A percentile compares a stretch with the other conserved stretches of the same genome.
phyloP scores from a whole-genome alignment of 2,329 filamentous ascomycete genomes.

The Fusarium piperis region DNA sequence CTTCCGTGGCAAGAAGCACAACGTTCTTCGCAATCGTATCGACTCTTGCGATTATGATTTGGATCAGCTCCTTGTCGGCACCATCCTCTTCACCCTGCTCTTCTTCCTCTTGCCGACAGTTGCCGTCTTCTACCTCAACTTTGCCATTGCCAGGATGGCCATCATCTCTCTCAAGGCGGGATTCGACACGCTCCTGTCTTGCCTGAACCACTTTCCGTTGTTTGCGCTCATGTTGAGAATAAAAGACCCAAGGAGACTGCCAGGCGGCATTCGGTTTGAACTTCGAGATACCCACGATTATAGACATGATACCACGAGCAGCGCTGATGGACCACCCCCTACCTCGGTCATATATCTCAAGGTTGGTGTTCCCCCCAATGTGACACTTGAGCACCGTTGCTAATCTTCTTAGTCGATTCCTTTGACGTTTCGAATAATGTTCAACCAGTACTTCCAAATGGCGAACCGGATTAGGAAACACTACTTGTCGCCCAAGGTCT shows the following conservation, averaged over 20 bases:
- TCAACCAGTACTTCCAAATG: conserved; percentile 96
- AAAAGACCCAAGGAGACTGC: conserved; percentile 90
- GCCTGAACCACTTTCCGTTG: conserved; percentile 95
- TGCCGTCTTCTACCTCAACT: conserved; percentile 95
- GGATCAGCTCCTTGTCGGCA: conserved; percentile 94
- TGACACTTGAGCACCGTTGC: background rate
- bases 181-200: conserved; percentile 91
- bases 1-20: conserved; percentile 97
- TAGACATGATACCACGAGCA: conserved; percentile 52
- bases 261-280: conserved; percentile 89
- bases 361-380: conserved; percentile 56
- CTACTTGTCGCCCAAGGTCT: conserved; percentile 88
- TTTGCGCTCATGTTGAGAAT: conserved; percentile 96
- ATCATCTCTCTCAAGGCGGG: conserved; percentile 93
- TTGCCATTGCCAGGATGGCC: conserved; percentile 91
- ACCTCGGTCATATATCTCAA: conserved; percentile 89
- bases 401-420: conserved; percentile 75
- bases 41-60: conserved; percentile 99
- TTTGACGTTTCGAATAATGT: conserved; percentile 91
- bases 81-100: conserved; percentile 93
- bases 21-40: conserved; percentile 95
- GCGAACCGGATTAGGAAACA: conserved; percentile 92
- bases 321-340: conserved; percentile 62
- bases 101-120: conserved; percentile 96
- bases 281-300: conserved; percentile 76